Evolutionary conservation across 768 basidiomycete genomes (phyloP), one percentile per base, ranked within the genome.

Genomic region (Lentinula aciculospora): DNA sequence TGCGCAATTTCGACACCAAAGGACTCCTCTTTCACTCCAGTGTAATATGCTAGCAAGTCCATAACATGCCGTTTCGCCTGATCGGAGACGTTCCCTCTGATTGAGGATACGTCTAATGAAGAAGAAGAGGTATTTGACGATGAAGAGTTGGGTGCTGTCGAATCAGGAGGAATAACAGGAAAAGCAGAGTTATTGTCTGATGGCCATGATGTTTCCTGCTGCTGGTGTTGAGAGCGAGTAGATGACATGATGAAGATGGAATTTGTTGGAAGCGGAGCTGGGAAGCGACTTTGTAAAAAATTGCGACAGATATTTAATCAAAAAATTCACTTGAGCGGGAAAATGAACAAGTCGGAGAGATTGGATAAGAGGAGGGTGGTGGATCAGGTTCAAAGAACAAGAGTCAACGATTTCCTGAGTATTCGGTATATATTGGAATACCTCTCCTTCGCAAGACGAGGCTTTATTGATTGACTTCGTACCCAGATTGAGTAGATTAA

Each of bases 1-100:
- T 28, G 51, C 36, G 53, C 58, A n/a, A 59, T 37, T 15, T 48
- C 28, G 29, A 50, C 42, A 8, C 58, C 51, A n/a, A 53, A 59
- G 12, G 51, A 54, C 12, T 57, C 46, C 28, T 57, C 56, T 31
- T 45, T 46, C 13, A 19, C 36, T 8, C 56, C 56, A 19, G n/a
- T 31, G 56, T 47, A 57, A 32, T 56, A 46, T 3, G 28, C 8
- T 3, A 57, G 17, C n/a, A 57, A 31, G 45, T 48, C 25, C 25
- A 57, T 27, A 32, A 45, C 56, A 39, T 34, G 44, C 7, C 45
- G 45, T 57, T 57, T 57, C 4, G 40, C 31, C 48, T 57, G 27
- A 19, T 47, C 56, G n/a, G 56, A 57, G 34, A 57, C 44, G 21
- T 57, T 57, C 8, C 56, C 56, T 17, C 17, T n/a, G 40, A 57